phyloP scores from a whole-genome alignment of 106 monocot genomes.

The Dendrobium catenatum region DNA sequence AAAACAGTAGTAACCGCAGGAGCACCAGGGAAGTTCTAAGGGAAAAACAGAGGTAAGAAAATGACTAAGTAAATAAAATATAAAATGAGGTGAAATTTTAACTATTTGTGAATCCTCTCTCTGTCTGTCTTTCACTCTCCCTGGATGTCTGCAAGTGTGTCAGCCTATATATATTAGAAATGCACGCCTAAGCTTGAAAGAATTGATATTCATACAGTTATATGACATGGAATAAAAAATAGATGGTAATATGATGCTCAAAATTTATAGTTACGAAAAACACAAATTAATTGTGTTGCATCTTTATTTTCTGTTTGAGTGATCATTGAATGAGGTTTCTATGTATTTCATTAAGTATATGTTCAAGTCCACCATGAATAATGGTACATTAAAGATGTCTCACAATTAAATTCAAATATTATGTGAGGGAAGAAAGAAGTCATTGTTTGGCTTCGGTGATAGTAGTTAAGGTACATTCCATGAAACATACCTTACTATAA shows the following conservation, averaged over 20 bases:
- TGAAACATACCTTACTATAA: too few relatives aligned
- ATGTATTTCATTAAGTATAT: neutral
- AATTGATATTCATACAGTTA: neutral
- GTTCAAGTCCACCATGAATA: neutral
- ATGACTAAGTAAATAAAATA: neutral
- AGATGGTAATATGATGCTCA: neutral
- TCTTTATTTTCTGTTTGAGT: too few relatives aligned
- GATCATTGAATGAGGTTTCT: neutral
- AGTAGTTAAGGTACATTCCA: neutral
- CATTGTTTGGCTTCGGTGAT: neutral
- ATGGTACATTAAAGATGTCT: neutral
- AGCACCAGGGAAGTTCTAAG: slow-evolving; percentile 26
- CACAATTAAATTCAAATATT: neutral
- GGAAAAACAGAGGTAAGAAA: neutral
- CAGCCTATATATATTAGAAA: too few relatives aligned
- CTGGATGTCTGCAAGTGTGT: neutral
- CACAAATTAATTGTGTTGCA: neutral
- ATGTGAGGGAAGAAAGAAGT: neutral
- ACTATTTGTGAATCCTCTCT: neutral
- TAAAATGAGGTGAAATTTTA: neutral
- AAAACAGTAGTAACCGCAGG: slow-evolving; percentile 72
- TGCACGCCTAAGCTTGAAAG: neutral
- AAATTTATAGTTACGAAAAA: neutral
- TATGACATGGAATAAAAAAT: neutral
- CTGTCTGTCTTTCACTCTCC: neutral